Conservation (phyloP, 2,329 filamentous ascomycete genomes). For the Curvularia verruculosa region DNA sequence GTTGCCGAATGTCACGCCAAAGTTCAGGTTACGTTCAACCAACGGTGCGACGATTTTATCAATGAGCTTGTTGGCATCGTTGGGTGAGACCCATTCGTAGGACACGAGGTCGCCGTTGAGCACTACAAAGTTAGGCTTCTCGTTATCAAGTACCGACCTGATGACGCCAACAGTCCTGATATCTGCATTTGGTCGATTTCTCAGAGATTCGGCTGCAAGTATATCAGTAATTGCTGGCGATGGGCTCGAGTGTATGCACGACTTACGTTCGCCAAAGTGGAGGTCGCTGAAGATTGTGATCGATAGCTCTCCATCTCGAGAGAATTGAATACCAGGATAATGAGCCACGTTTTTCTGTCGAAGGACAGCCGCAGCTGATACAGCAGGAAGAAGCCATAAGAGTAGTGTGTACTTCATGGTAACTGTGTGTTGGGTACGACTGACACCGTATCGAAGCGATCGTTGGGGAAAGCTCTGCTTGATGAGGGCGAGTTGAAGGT, state of each 20-base stretch:
- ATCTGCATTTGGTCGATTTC: constrained; percentile 55
- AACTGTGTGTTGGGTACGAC: background rate
- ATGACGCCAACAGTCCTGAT: constrained; percentile 64
- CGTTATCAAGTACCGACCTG: constrained; percentile 62
- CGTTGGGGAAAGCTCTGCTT: background rate
- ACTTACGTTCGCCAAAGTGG: constrained; percentile 71
- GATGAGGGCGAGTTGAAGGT: background rate
- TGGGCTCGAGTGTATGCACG: constrained; percentile 31
- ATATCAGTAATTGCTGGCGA: constrained; percentile 6
- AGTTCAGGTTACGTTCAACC: constrained; percentile 60
- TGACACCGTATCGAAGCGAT: background rate
- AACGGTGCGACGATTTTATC: constrained; percentile 52
- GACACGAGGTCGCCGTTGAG: constrained; percentile 76
- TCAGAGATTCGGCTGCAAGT: constrained; percentile 15
- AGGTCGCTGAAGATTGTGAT: constrained; percentile 70
- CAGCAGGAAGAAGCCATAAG: constrained; percentile 18
- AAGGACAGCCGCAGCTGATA: constrained; percentile 11
- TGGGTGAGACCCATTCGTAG: constrained; percentile 57
- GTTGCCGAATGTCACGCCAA: constrained; percentile 74
- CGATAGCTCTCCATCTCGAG: constrained; percentile 51
- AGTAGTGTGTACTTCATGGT: constrained; percentile 28
- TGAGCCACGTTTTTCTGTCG: constrained; percentile 13
- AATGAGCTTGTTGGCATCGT: constrained; percentile 26
- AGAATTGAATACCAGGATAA: constrained; percentile 35
- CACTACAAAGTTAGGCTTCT: constrained; percentile 66